Evolutionary conservation across 2,329 filamentous ascomycete genomes (phyloP).

Genomic region (Teratosphaeria epicoccoides): DNA sequence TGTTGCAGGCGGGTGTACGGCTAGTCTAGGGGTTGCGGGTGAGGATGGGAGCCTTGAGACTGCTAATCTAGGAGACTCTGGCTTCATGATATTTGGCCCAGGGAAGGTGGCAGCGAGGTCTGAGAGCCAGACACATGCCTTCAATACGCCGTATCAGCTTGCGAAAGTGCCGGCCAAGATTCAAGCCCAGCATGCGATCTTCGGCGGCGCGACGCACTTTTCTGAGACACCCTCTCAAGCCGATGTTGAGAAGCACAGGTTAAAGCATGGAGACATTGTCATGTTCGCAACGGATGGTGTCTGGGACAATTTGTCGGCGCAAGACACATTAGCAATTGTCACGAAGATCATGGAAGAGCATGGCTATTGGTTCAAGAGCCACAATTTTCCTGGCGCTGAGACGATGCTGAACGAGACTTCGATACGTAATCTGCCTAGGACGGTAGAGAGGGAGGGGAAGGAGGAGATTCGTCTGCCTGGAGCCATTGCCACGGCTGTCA

Average conservation of each 20-base stretch:
- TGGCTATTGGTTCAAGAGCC: conserved; percentile 25
- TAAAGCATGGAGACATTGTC: conserved; percentile 88
- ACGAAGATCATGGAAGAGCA: conserved; percentile 53
- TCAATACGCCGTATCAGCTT: conserved; percentile 95
- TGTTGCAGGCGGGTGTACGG: conserved; percentile 78
- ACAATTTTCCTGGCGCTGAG: conserved; percentile 19
- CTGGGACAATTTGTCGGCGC: conserved; percentile 88
- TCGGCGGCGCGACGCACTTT: conserved; percentile 59
- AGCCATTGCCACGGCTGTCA: conserved; percentile 66
- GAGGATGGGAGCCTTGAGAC: conserved; percentile 68
- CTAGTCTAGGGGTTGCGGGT: conserved; percentile 70
- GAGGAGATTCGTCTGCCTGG: conserved; percentile 56
- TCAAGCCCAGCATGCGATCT: conserved; percentile 67
- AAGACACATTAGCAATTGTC: conserved; percentile 74
- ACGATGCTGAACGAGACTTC: conserved; percentile 20
- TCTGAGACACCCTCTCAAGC: conserved; percentile 79
- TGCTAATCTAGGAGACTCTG: conserved; percentile 91
- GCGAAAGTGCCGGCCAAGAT: conserved; percentile 75
- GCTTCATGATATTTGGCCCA: conserved; percentile 75
- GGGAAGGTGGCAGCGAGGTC: conserved; percentile 79
- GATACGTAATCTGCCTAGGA: conserved; percentile 14
- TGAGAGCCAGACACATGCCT: conserved; percentile 82
- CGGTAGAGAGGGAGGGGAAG: conserved; percentile 17
- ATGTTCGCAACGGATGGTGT: conserved; percentile 90
- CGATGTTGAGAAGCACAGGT: conserved; percentile 61